Evolutionary conservation across 768 basidiomycete species (phyloP).

Genomic region (Russula brevipes): DNA sequence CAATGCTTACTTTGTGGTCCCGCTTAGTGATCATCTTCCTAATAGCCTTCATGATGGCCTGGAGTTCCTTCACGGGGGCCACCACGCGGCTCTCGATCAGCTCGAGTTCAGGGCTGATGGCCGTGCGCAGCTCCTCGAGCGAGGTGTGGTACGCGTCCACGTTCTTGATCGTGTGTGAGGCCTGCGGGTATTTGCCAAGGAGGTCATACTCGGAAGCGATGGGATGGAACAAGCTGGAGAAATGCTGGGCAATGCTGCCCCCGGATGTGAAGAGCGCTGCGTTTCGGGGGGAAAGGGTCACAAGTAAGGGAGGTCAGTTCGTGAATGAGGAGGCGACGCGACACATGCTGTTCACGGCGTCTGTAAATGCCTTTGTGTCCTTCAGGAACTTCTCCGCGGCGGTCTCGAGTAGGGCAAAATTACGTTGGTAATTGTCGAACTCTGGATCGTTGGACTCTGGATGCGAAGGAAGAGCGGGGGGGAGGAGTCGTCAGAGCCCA

Average conservation of each 20-base stretch:
- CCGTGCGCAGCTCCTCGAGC: constrained; percentile 77
- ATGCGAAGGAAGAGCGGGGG: background rate
- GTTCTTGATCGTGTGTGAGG: constrained; percentile 71
- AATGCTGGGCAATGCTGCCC: constrained; percentile 59
- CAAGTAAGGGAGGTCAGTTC: background rate
- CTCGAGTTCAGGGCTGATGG: constrained; percentile 86
- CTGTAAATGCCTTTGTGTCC: constrained; percentile 83
- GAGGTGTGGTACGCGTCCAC: constrained; percentile 64
- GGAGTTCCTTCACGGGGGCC: constrained; percentile 85
- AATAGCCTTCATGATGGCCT: constrained; percentile 79
- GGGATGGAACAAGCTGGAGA: constrained; percentile 57
- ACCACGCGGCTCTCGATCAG: constrained; percentile 84
- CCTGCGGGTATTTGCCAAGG: constrained; percentile 69
- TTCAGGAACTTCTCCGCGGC: constrained; percentile 88
- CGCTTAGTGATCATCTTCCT: constrained; percentile 94
- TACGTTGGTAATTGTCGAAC: constrained; percentile 80
- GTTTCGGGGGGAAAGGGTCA: background rate
- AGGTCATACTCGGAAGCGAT: constrained; percentile 75
- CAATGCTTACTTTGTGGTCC: constrained; percentile 76
- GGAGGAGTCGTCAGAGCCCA: background rate
- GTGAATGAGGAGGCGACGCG: background rate
- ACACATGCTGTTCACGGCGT: constrained; percentile 67
- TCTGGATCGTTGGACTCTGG: constrained; percentile 79
- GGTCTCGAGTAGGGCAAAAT: constrained; percentile 71
- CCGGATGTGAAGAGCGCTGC: constrained; percentile 64